A percentile compares a stretch with the other conserved stretches of the same genome.
Conservation (phyloP, 768 basidiomycete species). For the Tylopilus intermedius region DNA sequence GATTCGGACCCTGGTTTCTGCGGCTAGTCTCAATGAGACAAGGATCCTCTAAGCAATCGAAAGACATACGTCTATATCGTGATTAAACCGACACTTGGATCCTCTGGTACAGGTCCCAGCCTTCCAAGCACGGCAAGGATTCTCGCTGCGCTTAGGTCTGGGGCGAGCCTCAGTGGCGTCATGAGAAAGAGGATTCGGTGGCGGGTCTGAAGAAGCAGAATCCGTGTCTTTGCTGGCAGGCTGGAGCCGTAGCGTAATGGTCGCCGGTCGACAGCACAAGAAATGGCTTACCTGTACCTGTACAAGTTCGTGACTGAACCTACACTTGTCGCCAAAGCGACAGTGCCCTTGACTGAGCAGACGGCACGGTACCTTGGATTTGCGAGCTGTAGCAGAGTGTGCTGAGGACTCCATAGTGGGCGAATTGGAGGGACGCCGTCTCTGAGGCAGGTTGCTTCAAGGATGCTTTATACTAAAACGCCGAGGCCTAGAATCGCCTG, state of each 20-base stretch:
- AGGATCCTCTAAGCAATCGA: neutral
- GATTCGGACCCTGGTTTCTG: slow-evolving; percentile 7
- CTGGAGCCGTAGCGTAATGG: neutral
- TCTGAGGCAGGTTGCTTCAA: neutral
- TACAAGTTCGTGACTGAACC: slow-evolving; percentile 16
- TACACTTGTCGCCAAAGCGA: slow-evolving; percentile 26
- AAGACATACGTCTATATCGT: slow-evolving; percentile 30
- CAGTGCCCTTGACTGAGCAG: slow-evolving; percentile 21
- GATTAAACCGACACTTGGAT: slow-evolving; percentile 32
- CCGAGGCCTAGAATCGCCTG: neutral
- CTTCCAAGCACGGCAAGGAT: slow-evolving; percentile 32
- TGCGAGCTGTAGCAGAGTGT: neutral
- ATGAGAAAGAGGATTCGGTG: neutral
- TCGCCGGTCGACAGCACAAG: neutral
- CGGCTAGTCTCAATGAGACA: neutral
- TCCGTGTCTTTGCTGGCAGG: neutral
- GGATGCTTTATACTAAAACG: too few species aligned
- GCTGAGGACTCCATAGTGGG: slow-evolving; percentile 8
- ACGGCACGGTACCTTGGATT: slow-evolving; percentile 18
- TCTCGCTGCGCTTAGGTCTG: slow-evolving; percentile 20
- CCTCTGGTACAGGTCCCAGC: slow-evolving; percentile 36
- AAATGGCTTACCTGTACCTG: slow-evolving; percentile 2
- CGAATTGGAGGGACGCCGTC: neutral
- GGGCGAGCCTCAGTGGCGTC: slow-evolving; percentile 14
- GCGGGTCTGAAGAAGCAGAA: neutral